Conservation (phyloP, 1,284 basidiomycete genomes). For the Tilletia indica region DNA sequence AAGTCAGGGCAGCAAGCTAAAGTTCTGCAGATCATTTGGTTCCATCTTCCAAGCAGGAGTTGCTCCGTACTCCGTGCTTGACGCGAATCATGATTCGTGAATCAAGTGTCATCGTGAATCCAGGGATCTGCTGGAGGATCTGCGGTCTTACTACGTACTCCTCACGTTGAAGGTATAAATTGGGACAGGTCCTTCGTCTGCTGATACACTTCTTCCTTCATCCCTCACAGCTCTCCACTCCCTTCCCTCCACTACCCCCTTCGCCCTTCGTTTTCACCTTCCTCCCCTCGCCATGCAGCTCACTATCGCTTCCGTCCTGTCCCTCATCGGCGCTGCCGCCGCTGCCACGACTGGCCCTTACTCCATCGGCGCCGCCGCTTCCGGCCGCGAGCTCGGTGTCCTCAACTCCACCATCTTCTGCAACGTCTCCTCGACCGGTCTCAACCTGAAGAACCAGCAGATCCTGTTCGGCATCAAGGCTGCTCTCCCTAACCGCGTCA, state of each 20-base stretch:
- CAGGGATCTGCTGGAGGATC: too few relatives aligned
- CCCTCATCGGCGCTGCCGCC: slow-evolving; percentile 1
- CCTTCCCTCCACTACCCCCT: not conserved
- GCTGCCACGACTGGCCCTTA: slow-evolving; percentile 5
- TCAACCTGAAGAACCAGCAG: slow-evolving; percentile 12
- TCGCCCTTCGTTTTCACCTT: not conserved
- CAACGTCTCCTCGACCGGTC: slow-evolving; percentile 10
- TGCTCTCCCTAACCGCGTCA: slow-evolving; percentile 4
- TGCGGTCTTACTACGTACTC: too few relatives aligned
- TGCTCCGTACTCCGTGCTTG: too few relatives aligned
- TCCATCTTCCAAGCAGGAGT: too few relatives aligned
- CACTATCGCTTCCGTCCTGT: slow-evolving; percentile 1
- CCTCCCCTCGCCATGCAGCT: slow-evolving; percentile 7
- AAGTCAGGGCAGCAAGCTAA: too few relatives aligned
- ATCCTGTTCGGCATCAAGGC: slow-evolving; percentile 10
- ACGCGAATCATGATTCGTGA: too few relatives aligned
- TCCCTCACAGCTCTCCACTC: not conserved
- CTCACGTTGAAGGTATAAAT: too few relatives aligned
- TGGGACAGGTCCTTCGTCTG: too few relatives aligned
- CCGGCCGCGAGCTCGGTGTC: slow-evolving; percentile 1
- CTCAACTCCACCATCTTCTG: slow-evolving; percentile 1
- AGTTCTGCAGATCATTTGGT: too few relatives aligned
- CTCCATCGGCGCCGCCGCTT: not conserved
- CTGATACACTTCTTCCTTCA: not conserved
- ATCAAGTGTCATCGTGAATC: too few relatives aligned